Evolutionary conservation across 1,284 basidiomycete genomes (phyloP).

Genomic region (Trametes versicolor): DNA sequence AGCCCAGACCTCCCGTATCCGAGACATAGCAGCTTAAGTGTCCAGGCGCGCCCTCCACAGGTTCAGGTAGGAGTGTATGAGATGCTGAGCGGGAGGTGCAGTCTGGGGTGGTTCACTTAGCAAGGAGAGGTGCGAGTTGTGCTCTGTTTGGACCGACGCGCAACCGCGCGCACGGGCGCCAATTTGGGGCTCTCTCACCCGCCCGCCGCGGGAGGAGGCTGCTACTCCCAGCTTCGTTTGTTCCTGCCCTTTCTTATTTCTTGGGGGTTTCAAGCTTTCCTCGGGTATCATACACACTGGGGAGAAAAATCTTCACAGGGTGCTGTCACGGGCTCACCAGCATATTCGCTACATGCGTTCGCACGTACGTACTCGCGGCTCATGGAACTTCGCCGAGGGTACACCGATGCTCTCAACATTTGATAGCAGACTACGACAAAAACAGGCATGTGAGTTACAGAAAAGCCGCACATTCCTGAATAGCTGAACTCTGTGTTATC

Average conservation of each 20-base stretch:
- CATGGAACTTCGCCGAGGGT: too few relatives aligned
- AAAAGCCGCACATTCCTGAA: too few relatives aligned
- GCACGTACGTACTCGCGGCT: too few relatives aligned
- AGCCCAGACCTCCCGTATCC: conserved; percentile 94
- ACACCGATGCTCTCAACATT: too few relatives aligned
- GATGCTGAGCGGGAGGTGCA: neutral
- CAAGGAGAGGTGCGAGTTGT: conserved; percentile 23
- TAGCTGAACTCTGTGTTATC: too few relatives aligned
- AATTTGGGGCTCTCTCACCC: neutral
- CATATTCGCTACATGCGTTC: too few relatives aligned
- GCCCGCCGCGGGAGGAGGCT: neutral
- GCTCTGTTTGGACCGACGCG: conserved; percentile 19
- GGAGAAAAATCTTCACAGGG: too few relatives aligned
- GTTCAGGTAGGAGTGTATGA: neutral
- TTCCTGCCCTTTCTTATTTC: neutral
- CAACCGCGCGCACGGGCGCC: conserved; percentile 3
- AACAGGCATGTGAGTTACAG: too few relatives aligned
- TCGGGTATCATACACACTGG: too few relatives aligned
- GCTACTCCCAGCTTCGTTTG: neutral
- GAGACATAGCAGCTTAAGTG: conserved; percentile 54
- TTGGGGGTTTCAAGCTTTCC: too few relatives aligned
- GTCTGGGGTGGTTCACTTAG: conserved; percentile 14
- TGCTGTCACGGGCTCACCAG: too few relatives aligned
- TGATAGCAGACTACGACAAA: too few relatives aligned
- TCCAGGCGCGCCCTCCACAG: neutral